Evolutionary conservation across 202 grass and related monocot genomes (phyloP).

Genomic region (Setaria viridis): DNA sequence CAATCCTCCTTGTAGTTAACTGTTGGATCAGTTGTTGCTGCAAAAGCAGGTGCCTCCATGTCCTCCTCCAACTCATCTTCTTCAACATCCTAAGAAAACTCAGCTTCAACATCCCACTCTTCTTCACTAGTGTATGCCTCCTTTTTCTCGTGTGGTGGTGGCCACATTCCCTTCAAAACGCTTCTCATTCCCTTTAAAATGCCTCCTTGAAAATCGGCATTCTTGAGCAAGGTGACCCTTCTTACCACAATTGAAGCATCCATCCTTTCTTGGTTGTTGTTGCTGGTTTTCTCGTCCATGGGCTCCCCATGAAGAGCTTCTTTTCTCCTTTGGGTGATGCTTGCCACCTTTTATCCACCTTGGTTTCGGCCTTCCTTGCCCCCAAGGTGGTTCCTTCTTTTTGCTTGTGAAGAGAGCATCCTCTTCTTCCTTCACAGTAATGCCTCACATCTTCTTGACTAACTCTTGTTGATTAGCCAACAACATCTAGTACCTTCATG

Average conservation of each 20-base stretch:
- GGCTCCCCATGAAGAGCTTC: not conserved
- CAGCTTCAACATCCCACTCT: too few relatives aligned
- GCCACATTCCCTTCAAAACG: too few relatives aligned
- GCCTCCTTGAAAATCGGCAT: not conserved
- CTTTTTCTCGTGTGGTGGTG: too few relatives aligned
- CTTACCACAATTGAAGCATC: not conserved
- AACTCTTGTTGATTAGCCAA: not conserved
- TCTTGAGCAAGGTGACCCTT: not conserved
- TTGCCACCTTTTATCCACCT: not conserved
- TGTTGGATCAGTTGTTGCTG: not conserved
- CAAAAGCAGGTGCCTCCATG: not conserved
- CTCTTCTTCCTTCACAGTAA: not conserved
- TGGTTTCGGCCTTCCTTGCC: too few relatives aligned
- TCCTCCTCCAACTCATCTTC: too few relatives aligned
- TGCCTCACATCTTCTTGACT: not conserved
- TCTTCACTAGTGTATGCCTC: too few relatives aligned
- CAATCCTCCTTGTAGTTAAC: not conserved
- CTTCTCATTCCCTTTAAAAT: not conserved
- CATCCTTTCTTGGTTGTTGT: too few relatives aligned
- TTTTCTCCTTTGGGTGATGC: not conserved
- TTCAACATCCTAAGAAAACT: too few relatives aligned
- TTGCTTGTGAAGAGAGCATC: not conserved
- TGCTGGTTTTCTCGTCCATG: not conserved
- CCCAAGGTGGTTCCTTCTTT: too few relatives aligned
- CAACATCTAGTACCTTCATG: too few relatives aligned